Base-by-base conservation (phyloP, 1,284 basidiomycete genomes). In the Sphaerobolus stellatus region DNA sequence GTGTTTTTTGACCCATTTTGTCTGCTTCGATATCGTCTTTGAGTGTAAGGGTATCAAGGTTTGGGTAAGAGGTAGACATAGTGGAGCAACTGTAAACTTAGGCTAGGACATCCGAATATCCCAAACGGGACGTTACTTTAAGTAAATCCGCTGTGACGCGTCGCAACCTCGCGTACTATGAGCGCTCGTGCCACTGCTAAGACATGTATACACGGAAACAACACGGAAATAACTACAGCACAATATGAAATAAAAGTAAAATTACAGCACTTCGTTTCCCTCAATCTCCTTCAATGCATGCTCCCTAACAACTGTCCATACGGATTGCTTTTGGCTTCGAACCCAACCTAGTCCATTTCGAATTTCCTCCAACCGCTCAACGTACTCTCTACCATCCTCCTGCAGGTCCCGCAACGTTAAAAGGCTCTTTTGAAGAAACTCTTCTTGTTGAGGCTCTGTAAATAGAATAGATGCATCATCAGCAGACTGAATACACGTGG, bases 311-410 rank as follows among this genome's bases (percentile, higher is more conserved):
- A 84, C 68, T 57, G 82, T 79, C 90, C 90, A 92, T 20, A 91
- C 76, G 5, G 77, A 75, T 64, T 85, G 77, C 56, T 88, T 75
- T 65, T 91, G 86, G 4, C 78, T 79, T 50, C 82, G 73, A 41
- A 84, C 77, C 60, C 86, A 83, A 3, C 90, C 90, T 50, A 91
- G 66, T 1, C 81, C 81, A 61, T 92, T 88, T 49, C 90, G 71
- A 52, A 92, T 88, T 66, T 92, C 89, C 61, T 87, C 81, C 54
- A 92, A 67, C 25, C 89, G 79, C 63, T 91, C 90, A 4, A 84
- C 81, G 64, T 91, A 92, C 66, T 92, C 89, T 46, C 88, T 75
- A 4, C 84, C 86, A 62, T 92, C 90, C 64, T 92, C 90, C 63
- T 88, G 84, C 16, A 92, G 71, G 61, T 92, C 89, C 48, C 86